Evolutionary conservation across 345 rosid species (phyloP).

Genomic region (Turnera subulata): DNA sequence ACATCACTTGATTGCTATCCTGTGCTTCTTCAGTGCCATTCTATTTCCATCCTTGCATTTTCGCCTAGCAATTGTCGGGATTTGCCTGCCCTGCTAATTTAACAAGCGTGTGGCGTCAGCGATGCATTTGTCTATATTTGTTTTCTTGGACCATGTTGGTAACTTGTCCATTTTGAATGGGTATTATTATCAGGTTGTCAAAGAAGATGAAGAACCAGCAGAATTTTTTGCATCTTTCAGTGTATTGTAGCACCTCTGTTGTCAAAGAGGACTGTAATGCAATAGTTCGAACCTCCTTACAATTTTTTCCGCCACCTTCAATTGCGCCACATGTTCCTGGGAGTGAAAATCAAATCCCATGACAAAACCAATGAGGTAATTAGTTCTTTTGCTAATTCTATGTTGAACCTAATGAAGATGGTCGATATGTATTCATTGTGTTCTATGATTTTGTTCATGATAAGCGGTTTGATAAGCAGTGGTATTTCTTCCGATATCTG

Average conservation of each 20-base stretch:
- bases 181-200: slow-evolving; percentile 50
- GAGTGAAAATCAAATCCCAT: slow-evolving; percentile 17
- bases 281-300: slow-evolving; percentile 19
- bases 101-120: too few relatives aligned
- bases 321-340: slow-evolving; percentile 12
- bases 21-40: too few relatives aligned
- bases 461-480: too few relatives aligned
- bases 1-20: too few relatives aligned
- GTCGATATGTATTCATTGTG: not conserved
- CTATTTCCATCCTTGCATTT: not conserved
- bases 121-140: not conserved
- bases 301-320: slow-evolving; percentile 12
- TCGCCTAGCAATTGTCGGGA: not conserved
- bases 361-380: slow-evolving; percentile 34
- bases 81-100: not conserved
- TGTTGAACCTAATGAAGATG: not conserved
- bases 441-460: too few relatives aligned
- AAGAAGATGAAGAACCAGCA: slow-evolving; percentile 71
- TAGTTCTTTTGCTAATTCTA: slow-evolving; percentile 2
- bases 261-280: slow-evolving; percentile 17
- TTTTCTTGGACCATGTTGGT: slow-evolving; percentile 5
- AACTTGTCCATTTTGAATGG: not conserved
- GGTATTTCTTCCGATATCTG: too few relatives aligned
- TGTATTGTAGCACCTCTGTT: slow-evolving; percentile 34
- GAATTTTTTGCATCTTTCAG: slow-evolving; percentile 61